Conservation (phyloP, 1,284 basidiomycete genomes). For the Cryptococcus sp. region DNA sequence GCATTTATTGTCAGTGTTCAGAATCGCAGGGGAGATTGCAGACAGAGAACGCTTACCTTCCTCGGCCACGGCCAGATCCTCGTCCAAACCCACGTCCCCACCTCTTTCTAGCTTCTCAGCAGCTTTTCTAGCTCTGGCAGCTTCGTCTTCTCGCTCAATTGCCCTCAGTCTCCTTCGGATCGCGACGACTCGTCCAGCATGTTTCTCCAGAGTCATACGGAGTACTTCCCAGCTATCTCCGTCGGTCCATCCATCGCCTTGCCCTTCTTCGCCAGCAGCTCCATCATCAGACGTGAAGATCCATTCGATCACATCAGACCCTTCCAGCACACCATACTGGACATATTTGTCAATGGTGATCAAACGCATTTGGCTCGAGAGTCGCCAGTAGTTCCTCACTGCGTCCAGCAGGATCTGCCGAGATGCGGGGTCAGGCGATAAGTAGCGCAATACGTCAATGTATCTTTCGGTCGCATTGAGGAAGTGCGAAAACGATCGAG, state of each 20-base stretch:
- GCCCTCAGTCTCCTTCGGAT: conserved; percentile 70
- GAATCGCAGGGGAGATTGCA: neutral
- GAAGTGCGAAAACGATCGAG: conserved; percentile 95
- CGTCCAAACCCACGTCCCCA: conserved; percentile 40
- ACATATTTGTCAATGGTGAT: conserved; percentile 97
- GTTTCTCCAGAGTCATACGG: conserved; percentile 76
- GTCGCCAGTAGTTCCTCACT: conserved; percentile 74
- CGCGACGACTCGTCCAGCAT: conserved; percentile 77
- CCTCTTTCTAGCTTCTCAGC: conserved; percentile 45
- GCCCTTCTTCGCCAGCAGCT: conserved; percentile 47
- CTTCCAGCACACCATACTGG: conserved; percentile 97
- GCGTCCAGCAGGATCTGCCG: conserved; percentile 67
- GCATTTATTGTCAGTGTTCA: neutral
- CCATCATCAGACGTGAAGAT: conserved; percentile 62
- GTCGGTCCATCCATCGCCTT: conserved; percentile 57
- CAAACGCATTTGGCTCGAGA: conserved; percentile 77
- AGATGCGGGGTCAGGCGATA: conserved; percentile 61
- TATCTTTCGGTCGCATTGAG: conserved; percentile 97
- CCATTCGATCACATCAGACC: conserved; percentile 85
- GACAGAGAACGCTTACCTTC: conserved; percentile 1
- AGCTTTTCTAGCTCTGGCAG: conserved; percentile 72
- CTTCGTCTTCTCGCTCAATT: conserved; percentile 82
- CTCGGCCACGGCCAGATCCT: conserved; percentile 35
- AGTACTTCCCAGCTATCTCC: conserved; percentile 79
- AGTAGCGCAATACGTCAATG: conserved; percentile 77